These are phyloP conservation scores for Begonia peltatifolia DNA, from an alignment of 306 rosid species.

Conservation along the genomic window DNA sequence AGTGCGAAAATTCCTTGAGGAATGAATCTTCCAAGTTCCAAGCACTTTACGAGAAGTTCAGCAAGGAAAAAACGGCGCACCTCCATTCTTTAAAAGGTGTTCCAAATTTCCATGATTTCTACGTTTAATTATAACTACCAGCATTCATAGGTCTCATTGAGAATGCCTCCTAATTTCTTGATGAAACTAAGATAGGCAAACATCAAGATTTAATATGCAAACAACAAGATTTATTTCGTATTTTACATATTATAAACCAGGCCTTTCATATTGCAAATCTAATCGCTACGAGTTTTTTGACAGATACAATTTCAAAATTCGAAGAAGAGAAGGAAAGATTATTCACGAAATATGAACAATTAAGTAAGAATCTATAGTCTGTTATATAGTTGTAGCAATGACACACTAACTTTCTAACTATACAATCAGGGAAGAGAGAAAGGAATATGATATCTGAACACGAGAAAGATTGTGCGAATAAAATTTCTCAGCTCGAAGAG, in stretches of 20 bases:
- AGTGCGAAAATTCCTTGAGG: slow-evolving; percentile 81
- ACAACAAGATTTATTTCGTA: too few species aligned
- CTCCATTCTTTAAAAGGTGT: slow-evolving; percentile 70
- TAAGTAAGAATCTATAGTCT: slow-evolving; percentile 38
- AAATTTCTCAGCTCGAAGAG: slow-evolving; percentile 60
- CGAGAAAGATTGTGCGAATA: slow-evolving; percentile 56
- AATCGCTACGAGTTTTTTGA: not conserved
- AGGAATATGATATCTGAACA: slow-evolving; percentile 54
- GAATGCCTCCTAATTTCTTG: too few species aligned
- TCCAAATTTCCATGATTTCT: slow-evolving; percentile 1
- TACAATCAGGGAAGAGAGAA: slow-evolving; percentile 65
- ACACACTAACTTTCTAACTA: not conserved
- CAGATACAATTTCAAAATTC: slow-evolving; percentile 66
- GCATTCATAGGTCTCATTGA: too few species aligned
- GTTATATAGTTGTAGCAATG: not conserved
- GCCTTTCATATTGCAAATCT: not conserved
- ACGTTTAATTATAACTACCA: too few species aligned
- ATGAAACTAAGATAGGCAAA: too few species aligned
- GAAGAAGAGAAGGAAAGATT: slow-evolving; percentile 92
- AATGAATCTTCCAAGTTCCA: slow-evolving; percentile 61
- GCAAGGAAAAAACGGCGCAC: slow-evolving; percentile 58
- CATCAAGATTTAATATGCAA: too few species aligned
- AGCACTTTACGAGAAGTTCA: slow-evolving; percentile 60
- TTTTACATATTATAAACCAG: too few species aligned
- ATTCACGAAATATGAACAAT: slow-evolving; percentile 62